Evolutionary conservation across 129 eudicot genomes (phyloP).

Genomic region (Erigeron canadensis): DNA sequence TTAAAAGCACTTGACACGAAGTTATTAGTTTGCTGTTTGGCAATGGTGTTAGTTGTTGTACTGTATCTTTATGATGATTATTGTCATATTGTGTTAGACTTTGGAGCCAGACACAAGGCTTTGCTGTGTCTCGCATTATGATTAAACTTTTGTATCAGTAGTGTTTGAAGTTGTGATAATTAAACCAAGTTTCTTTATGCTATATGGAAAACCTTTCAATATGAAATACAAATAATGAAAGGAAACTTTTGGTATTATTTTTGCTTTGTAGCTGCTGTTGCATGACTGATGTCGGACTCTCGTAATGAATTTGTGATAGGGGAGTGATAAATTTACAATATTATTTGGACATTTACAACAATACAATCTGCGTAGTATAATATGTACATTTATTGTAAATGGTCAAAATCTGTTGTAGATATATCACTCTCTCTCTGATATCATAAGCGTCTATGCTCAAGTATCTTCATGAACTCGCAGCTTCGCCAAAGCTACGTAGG

Average conservation of each 20-base stretch:
- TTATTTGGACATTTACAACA: too few species aligned
- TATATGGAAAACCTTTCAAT: background rate
- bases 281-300: too few species aligned
- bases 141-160: background rate
- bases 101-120: background rate
- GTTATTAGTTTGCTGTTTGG: slow-evolving; percentile 15
- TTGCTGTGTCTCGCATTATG: background rate
- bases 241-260: background rate
- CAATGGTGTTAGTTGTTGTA: slow-evolving; percentile 30
- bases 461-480: too few species aligned
- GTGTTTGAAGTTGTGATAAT: background rate
- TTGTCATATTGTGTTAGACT: too few species aligned
- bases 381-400: too few species aligned
- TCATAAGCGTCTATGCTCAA: too few species aligned
- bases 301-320: too few species aligned
- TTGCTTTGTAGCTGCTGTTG: slow-evolving; percentile 3
- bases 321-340: too few species aligned
- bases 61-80: background rate
- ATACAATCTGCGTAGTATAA: too few species aligned
- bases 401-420: too few species aligned
- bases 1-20: background rate
- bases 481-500: too few species aligned
- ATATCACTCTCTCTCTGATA: too few species aligned
- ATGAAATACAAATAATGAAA: background rate
- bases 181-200: background rate